Evolutionary conservation across 2,329 filamentous ascomycete genomes (phyloP).

Genomic region (Ceratocystis smalleyi): DNA sequence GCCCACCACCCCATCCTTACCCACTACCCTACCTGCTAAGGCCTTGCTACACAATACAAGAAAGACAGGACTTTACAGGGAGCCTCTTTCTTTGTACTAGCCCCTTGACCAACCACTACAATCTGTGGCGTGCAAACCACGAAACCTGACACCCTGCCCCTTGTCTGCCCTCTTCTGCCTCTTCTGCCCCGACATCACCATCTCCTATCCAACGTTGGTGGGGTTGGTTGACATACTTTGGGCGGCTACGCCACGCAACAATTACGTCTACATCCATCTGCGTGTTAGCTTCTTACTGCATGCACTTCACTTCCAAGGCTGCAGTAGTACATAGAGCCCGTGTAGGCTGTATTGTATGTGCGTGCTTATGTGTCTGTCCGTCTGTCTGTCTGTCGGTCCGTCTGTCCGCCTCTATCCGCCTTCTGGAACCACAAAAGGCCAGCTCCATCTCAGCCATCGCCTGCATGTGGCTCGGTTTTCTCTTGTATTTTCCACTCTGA

Average conservation of each 20-base stretch:
- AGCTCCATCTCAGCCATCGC: not conserved
- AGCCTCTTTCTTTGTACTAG: no score
- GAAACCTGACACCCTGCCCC: no score
- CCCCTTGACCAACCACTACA: no score
- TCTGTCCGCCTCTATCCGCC: not conserved
- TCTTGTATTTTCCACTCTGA: no score
- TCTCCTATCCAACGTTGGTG: not conserved
- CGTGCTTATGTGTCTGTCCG: not conserved
- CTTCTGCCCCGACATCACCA: not conserved
- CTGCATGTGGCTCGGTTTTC: no score
- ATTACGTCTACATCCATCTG: not conserved
- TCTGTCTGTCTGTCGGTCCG: not conserved
- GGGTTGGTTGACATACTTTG: not conserved
- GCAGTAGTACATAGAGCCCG: not conserved
- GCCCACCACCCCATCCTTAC: no score
- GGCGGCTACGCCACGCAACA: not conserved
- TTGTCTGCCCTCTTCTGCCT: no score
- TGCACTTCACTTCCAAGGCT: not conserved
- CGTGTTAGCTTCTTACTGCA: not conserved
- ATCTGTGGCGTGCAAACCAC: no score
- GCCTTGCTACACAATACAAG: no score
- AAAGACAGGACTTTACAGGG: no score
- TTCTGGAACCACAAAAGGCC: not conserved
- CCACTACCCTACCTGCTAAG: no score
- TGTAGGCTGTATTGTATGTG: no score